A percentile compares a stretch with the other conserved stretches of the same genome.
Evolutionary conservation across 306 rosid genomes (phyloP).

Genomic region (Herpetospermum pedunculosum): DNA sequence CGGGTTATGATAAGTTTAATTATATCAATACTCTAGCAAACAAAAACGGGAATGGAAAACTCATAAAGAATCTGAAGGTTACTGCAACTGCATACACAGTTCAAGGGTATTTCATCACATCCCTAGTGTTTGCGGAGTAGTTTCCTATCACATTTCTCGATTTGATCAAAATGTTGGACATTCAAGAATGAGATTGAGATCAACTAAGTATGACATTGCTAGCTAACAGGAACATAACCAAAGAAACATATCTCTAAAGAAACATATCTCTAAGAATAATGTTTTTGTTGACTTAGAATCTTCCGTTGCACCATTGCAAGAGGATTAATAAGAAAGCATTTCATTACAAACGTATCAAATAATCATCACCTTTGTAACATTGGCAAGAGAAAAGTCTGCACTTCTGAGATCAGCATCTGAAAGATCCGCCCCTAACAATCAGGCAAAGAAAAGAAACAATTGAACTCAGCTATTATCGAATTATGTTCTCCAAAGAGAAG

Average conservation of each 20-base stretch:
- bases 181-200: not conserved
- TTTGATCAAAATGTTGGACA: not conserved
- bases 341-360: not conserved
- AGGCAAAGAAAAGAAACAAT: not conserved
- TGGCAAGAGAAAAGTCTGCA: conserved; percentile 85
- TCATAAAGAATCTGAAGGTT: not conserved
- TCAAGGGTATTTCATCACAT: not conserved
- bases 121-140: not conserved
- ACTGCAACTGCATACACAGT: not conserved
- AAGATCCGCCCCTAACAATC: conserved; percentile 68
- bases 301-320: conserved; percentile 1
- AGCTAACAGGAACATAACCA: too few species aligned
- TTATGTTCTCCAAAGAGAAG: not conserved
- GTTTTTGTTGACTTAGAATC: not conserved
- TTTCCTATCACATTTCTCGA: not conserved
- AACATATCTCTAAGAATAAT: too few species aligned
- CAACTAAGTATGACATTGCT: too few species aligned
- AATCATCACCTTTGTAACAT: conserved; percentile 65
- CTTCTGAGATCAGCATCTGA: conserved; percentile 86
- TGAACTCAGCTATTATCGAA: not conserved
- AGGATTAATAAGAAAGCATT: not conserved
- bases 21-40: too few species aligned
- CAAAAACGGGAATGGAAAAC: not conserved
- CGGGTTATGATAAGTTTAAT: too few species aligned
- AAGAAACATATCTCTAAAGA: too few species aligned